A percentile compares a stretch with the other conserved stretches of the same genome.
Evolutionary conservation across 2,329 filamentous ascomycete species (phyloP).

Genomic region (Sclerotinia borealis): DNA sequence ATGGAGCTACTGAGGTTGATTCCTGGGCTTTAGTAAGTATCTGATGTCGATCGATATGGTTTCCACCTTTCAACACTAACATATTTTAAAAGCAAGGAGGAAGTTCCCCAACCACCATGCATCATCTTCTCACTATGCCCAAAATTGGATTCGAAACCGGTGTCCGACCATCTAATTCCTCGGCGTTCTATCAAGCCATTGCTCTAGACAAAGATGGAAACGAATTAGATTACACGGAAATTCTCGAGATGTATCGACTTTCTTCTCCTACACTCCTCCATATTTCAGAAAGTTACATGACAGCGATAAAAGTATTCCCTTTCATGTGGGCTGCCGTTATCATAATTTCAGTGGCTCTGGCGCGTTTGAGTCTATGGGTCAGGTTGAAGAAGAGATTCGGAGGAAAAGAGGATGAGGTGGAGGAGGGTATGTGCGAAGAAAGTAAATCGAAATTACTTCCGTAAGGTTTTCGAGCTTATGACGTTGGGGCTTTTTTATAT

Average conservation of each 20-base stretch:
- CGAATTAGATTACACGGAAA: neutral
- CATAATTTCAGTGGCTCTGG: neutral
- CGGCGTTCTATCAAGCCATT: neutral
- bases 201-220: neutral
- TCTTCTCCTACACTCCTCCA: neutral
- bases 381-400: neutral
- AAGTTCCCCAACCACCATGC: neutral
- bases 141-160: neutral
- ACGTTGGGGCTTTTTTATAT: neutral
- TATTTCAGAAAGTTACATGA: neutral
- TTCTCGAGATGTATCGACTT: neutral
- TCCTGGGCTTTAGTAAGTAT: constrained; percentile 17
- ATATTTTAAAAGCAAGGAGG: neutral
- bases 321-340: neutral
- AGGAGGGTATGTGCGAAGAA: neutral
- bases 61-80: neutral
- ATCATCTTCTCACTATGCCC: neutral
- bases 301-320: neutral
- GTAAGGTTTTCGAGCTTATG: neutral
- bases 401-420: neutral
- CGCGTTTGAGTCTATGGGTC: neutral
- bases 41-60: neutral
- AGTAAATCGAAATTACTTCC: neutral
- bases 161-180: neutral
- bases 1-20: constrained; percentile 32